Evolutionary conservation across 345 rosid genomes (phyloP).

Genomic region (Gossypium arboreum): DNA sequence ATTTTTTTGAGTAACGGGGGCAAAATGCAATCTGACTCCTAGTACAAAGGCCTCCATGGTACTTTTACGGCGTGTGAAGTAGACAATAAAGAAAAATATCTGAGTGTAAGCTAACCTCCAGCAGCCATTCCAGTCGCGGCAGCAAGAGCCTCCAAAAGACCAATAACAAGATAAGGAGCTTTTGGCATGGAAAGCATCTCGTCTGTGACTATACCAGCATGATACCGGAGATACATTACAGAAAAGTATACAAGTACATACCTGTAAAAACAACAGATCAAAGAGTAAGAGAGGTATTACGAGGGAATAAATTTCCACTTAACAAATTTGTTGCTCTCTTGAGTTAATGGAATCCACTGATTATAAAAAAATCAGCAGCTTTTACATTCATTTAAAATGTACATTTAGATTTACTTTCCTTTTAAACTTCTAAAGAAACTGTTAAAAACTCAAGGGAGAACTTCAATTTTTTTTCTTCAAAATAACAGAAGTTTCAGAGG

Average conservation of each 20-base stretch:
- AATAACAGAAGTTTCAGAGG: not conserved
- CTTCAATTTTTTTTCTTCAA: not conserved
- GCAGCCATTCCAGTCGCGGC: constrained; percentile 98
- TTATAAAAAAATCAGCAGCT: not conserved
- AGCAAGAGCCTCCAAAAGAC: constrained; percentile 83
- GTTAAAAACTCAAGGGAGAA: no score
- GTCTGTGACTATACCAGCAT: constrained; percentile 79
- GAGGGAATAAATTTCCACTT: not conserved
- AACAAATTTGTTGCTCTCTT: not conserved
- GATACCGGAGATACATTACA: constrained; percentile 62
- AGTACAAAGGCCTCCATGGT: no score
- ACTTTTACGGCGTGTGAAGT: not conserved
- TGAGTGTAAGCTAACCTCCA: constrained; percentile 45
- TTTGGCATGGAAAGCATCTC: constrained; percentile 93
- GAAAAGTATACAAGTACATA: constrained; percentile 77
- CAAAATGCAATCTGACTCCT: no score
- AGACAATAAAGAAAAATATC: not conserved
- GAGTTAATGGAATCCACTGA: not conserved
- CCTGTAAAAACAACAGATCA: constrained; percentile 30
- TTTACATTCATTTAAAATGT: not conserved
- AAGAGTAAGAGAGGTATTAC: constrained; percentile 6
- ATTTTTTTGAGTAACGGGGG: no score
- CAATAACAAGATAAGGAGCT: constrained; percentile 65
- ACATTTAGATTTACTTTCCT: no score
- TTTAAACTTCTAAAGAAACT: no score